These are phyloP conservation scores for Suillus luteus DNA, from an alignment of 768 basidiomycete genomes.

Conservation along the genomic window DNA sequence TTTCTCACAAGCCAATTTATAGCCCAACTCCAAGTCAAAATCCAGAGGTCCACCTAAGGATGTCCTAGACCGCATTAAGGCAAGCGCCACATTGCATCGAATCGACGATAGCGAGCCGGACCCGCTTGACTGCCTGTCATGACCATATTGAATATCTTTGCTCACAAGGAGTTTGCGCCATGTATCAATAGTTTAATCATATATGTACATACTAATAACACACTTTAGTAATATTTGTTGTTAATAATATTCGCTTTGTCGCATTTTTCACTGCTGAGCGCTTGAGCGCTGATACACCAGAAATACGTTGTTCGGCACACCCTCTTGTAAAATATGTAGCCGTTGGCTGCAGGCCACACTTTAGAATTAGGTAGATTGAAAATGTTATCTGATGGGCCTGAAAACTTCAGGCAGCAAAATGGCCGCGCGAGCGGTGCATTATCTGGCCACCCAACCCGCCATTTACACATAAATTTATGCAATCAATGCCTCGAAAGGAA, in stretches of 20 bases:
- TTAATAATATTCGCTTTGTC: constrained; percentile 7
- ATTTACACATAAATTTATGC: not conserved
- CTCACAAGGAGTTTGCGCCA: not conserved
- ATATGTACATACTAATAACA: constrained; percentile 7
- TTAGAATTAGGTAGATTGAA: not conserved
- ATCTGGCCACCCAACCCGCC: too few relatives aligned
- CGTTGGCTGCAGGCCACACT: not conserved
- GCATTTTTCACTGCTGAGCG: not conserved
- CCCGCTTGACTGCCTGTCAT: constrained; percentile 49
- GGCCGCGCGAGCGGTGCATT: not conserved
- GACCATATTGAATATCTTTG: constrained; percentile 15
- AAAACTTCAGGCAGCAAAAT: not conserved
- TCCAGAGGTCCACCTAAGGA: constrained; percentile 41
- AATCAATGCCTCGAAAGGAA: not conserved
- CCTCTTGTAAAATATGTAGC: not conserved
- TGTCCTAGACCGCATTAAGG: constrained; percentile 40
- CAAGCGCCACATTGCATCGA: constrained; percentile 27
- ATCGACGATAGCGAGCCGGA: constrained; percentile 44
- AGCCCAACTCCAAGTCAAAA: constrained; percentile 17
- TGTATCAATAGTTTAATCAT: not conserved
- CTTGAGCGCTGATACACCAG: not conserved
- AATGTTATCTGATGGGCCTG: not conserved
- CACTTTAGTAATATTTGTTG: not conserved
- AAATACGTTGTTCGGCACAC: too few relatives aligned
- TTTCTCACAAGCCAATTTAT: not conserved